Base-by-base conservation (phyloP, 1,284 basidiomycete species). In the Phenoliferia sp. region DNA sequence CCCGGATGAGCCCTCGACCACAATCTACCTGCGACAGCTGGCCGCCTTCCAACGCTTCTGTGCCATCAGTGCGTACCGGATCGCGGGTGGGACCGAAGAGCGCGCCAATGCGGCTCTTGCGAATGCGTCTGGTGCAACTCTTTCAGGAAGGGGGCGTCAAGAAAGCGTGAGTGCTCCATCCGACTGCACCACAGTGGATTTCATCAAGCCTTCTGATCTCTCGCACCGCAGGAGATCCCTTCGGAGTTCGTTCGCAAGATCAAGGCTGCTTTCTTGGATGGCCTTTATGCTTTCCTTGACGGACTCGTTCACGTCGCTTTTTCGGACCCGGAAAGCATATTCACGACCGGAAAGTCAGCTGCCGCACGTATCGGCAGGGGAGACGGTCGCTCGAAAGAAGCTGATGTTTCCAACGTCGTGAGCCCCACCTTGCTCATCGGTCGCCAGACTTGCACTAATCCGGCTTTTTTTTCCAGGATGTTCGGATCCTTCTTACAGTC, bases 231-330 rank as follows among this genome's bases (percentile, higher is more conserved):
- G 61, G 69, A 65, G 17, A 34, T 82, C 3, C 72, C 80, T 0
- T 34, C 70, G 15, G 76, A 75, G 19, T 80, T 80, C 69, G 78
- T 80, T 36, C 77, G 82, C 19, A 90, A 90, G 80, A 89, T 98
- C 76, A 89, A 88, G 29, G 90, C 88, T 70, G 86, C 89, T 0
- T 97, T 97, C 79, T 79, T 97, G 59, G 94, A 98, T 76, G 86
- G 88, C 1, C 77, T 96, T 34, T 94, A 95, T 78, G 88, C 89
- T 31, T 88, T 96, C 73, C 82, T 98, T 58, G 93, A 98, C 74
- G 95, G 95, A 0, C 82, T 98, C 59, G 86, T 94, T 31, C 85
- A 87, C 64, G 83, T 97, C 17, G 91, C 92, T 10, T 89, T 90
- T 55, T 85, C 88, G 64, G 87, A 88, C 72, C 83, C 69, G 35